Percentiles rank a stretch among this genome's conserved stretches.
These are phyloP conservation scores for Hansenula sp. DNA, from an alignment of 1,139 yeast species.

Conservation along the genomic window DNA sequence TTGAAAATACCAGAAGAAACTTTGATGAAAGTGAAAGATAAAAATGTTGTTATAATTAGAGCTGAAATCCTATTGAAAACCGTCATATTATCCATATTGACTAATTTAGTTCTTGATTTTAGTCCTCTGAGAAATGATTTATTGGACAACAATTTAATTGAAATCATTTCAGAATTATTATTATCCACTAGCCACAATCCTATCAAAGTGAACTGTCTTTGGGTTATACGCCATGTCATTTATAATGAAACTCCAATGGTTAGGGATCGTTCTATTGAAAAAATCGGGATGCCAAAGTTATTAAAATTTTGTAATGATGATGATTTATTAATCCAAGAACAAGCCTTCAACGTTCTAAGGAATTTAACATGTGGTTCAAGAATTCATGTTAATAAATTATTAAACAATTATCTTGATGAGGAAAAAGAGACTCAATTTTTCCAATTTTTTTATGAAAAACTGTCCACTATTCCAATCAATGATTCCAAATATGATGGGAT, in stretches of 20 bases:
- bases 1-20: constrained; percentile 30
- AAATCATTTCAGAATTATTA: constrained; percentile 38
- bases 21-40: constrained; percentile 13
- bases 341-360: constrained; percentile 68
- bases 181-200: constrained; percentile 28
- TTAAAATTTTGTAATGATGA: constrained; percentile 47
- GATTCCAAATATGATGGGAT: constrained; percentile 31
- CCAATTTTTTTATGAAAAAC: constrained; percentile 26
- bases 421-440: constrained; percentile 27
- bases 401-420: constrained; percentile 30
- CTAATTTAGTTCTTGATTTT: constrained; percentile 78
- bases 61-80: constrained; percentile 43
- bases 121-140: constrained; percentile 64
- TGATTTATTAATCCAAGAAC: constrained; percentile 55
- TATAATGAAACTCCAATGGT: constrained; percentile 31
- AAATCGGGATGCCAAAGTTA: constrained; percentile 47
- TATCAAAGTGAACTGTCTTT: constrained; percentile 44
- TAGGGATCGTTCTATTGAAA: constrained; percentile 31
- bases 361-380: constrained; percentile 70
- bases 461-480: constrained; percentile 16
- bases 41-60: constrained; percentile 29
- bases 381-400: constrained; percentile 40
- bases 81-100: constrained; percentile 63
- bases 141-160: constrained; percentile 51
- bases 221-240: constrained; percentile 55